These are phyloP conservation scores for Stellera chamaejasme DNA, from an alignment of 345 rosid genomes.

Conservation along the genomic window DNA sequence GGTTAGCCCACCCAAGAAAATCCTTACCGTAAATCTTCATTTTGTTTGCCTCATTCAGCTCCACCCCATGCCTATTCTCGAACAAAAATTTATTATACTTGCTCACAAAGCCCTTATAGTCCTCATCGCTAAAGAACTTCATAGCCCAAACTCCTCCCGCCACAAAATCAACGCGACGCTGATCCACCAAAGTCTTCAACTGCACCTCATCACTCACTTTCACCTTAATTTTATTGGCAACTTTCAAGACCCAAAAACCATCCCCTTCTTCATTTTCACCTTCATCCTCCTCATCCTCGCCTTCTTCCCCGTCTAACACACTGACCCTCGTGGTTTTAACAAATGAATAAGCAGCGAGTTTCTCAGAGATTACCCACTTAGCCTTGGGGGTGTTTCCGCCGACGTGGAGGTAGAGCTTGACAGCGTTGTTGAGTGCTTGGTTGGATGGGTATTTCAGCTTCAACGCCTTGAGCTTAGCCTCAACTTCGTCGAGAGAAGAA, in stretches of 20 bases:
- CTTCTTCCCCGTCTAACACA: conserved; percentile 21
- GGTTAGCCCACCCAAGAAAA: conserved; percentile 83
- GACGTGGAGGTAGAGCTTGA: conserved; percentile 57
- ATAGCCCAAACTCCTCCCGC: conserved; percentile 87
- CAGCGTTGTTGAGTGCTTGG: conserved; percentile 31
- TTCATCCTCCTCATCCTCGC: conserved; percentile 30
- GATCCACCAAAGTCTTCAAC: conserved; percentile 61
- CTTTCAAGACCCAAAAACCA: conserved; percentile 58
- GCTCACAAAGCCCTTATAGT: conserved; percentile 34
- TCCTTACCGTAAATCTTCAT: conserved; percentile 87
- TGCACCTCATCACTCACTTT: conserved; percentile 61
- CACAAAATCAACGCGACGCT: conserved; percentile 89
- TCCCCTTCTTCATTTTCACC: conserved; percentile 33
- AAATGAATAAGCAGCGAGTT: conserved; percentile 45
- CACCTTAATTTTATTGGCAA: conserved; percentile 46
- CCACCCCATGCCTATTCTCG: conserved; percentile 83
- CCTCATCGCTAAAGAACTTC: conserved; percentile 59
- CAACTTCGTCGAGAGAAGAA: conserved; percentile 55
- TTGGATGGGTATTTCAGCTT: conserved; percentile 58
- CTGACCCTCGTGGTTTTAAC: conserved; percentile 31
- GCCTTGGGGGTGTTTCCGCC: conserved; percentile 78
- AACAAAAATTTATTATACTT: conserved; percentile 69
- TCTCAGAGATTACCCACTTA: conserved; percentile 71
- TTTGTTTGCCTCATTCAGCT: conserved; percentile 69
- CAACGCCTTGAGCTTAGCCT: conserved; percentile 47